A percentile compares a stretch with the other conserved stretches of the same genome.
phyloP scores from a whole-genome alignment of 768 basidiomycete species.

The Russula olivacea region DNA sequence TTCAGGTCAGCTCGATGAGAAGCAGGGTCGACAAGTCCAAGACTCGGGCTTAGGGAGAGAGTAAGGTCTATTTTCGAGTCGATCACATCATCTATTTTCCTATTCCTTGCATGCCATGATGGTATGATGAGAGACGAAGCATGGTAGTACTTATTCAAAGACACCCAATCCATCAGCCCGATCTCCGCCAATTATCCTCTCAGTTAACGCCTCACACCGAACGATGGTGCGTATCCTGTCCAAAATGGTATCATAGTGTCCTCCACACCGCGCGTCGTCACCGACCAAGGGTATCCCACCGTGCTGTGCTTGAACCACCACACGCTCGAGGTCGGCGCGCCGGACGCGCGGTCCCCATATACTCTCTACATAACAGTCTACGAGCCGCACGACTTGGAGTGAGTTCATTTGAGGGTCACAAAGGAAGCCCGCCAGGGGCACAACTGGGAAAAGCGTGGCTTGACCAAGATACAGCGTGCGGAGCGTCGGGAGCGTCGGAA shows the following conservation, averaged over 20 bases:
- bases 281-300: constrained; percentile 1
- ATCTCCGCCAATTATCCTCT: constrained; percentile 51
- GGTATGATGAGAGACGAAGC: background rate
- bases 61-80: background rate
- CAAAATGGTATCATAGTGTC: constrained; percentile 21
- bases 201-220: constrained; percentile 46
- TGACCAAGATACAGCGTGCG: constrained; percentile 45
- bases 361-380: constrained; percentile 51
- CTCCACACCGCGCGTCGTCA: constrained; percentile 9
- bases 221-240: constrained; percentile 39
- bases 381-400: constrained; percentile 38
- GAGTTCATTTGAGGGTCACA: constrained; percentile 24
- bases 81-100: background rate
- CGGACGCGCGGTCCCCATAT: constrained; percentile 55
- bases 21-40: background rate
- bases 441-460: constrained; percentile 42
- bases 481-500: constrained; percentile 37
- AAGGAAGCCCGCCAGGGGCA: constrained; percentile 37
- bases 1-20: background rate
- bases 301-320: constrained; percentile 26
- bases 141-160: constrained; percentile 15
- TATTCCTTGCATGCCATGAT: background rate
- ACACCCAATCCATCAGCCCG: constrained; percentile 32
- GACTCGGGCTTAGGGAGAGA: background rate
- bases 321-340: constrained; percentile 43